Evolutionary conservation across 371 early-diverging fungal species (phyloP).

Genomic region (Mucor sp.): DNA sequence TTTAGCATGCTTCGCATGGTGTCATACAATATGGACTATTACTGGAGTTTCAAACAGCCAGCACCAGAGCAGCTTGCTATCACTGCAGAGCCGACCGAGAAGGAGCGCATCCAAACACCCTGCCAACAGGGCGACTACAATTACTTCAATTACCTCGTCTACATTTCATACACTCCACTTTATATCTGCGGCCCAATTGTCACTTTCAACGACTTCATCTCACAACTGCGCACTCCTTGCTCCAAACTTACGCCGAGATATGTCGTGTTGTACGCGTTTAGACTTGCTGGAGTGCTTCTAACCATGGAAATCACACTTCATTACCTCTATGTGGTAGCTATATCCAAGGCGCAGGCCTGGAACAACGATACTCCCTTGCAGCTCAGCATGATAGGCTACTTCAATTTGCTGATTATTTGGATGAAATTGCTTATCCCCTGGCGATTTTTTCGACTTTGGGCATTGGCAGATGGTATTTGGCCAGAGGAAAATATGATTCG

Average conservation of each 20-base stretch:
- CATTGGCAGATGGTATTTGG: constrained; percentile 82
- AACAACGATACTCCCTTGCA: constrained; percentile 69
- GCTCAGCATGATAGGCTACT: constrained; percentile 79
- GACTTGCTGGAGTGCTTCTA: constrained; percentile 53
- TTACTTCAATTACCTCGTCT: constrained; percentile 75
- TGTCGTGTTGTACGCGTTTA: constrained; percentile 47
- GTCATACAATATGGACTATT: constrained; percentile 91
- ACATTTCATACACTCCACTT: constrained; percentile 87
- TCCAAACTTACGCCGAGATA: constrained; percentile 39
- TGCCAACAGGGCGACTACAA: constrained; percentile 68
- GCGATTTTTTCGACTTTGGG: constrained; percentile 95
- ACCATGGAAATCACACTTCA: constrained; percentile 88
- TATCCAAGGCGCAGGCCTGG: constrained; percentile 83
- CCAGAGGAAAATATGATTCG: constrained; percentile 91
- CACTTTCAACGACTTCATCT: constrained; percentile 88
- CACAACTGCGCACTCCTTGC: constrained; percentile 70
- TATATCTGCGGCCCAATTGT: constrained; percentile 96
- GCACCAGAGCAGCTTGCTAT: constrained; percentile 21
- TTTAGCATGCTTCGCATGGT: constrained; percentile 88
- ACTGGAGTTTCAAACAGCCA: constrained; percentile 60
- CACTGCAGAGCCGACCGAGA: constrained; percentile 41
- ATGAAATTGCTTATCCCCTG: constrained; percentile 89
- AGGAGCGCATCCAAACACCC: constrained; percentile 63
- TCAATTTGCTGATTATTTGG: constrained; percentile 89
- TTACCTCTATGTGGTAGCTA: constrained; percentile 82